These are phyloP conservation scores for Lepidium aucheri DNA, from an alignment of 345 rosid genomes.

Conservation along the genomic window DNA sequence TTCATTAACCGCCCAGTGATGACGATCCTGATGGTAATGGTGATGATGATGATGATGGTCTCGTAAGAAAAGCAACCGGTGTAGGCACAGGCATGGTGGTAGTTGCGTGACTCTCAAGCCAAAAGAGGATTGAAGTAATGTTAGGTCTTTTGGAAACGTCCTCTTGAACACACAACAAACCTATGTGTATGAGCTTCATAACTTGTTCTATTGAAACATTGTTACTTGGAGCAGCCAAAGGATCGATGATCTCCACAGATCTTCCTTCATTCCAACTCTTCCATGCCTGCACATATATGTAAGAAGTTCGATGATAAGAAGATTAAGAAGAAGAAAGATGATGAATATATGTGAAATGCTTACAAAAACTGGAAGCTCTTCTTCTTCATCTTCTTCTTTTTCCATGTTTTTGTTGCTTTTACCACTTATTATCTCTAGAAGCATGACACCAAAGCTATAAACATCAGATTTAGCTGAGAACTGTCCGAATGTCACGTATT, in stretches of 20 bases:
- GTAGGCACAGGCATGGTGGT: slow-evolving; percentile 31
- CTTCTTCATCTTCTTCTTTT: slow-evolving; percentile 11
- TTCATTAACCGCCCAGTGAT: neutral
- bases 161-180: slow-evolving; percentile 47
- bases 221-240: slow-evolving; percentile 1
- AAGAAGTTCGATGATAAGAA: neutral
- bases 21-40: neutral
- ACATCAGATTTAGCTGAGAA: slow-evolving; percentile 40
- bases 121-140: slow-evolving; percentile 27
- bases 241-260: slow-evolving; percentile 31
- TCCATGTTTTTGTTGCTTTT: slow-evolving; percentile 16
- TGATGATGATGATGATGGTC: neutral
- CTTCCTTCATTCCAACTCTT: slow-evolving; percentile 35
- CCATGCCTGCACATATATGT: slow-evolving; percentile 29
- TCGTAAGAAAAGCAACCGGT: slow-evolving; percentile 24
- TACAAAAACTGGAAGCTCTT: neutral
- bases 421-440: slow-evolving; percentile 40
- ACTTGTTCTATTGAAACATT: slow-evolving; percentile 23
- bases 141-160: slow-evolving; percentile 32
- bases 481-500: slow-evolving; percentile 26
- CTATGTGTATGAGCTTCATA: slow-evolving; percentile 40
- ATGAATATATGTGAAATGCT: neutral
- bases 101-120: slow-evolving; percentile 31
- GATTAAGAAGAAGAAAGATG: too few species aligned
- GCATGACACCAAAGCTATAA: slow-evolving; percentile 39